Evolutionary conservation across 768 basidiomycete species (phyloP), one percentile per base, ranked within the genome.

Genomic region (Panus rudis): DNA sequence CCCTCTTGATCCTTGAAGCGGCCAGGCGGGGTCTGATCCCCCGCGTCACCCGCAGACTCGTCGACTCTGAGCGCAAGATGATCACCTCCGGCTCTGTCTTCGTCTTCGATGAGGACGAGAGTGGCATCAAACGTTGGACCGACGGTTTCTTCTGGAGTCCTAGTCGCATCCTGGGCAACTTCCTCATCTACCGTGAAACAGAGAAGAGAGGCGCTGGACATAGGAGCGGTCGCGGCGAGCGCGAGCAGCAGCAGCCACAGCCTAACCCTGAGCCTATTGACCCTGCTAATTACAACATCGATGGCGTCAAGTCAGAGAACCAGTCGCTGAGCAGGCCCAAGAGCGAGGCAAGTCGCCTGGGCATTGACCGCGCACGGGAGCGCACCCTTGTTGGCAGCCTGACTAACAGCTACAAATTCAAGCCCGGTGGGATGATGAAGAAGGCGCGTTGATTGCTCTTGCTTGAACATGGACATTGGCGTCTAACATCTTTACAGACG

Each of bases 141-240:
- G 93, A 98, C 65, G 92, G 92, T n/a, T 83, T 88, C 60, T 85
- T 86, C 60, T 96, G 93, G 93, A 88, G 84, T 52, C 93, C 93
- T 0, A 86, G 83, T 51, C 73, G 93, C 45, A 96, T 96, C 24
- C 68, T 96, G 46, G 90, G 90, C 54, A 97, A 97, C 63, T 98
- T 96, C 59, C 70, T 98, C 55, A 80, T 94, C 49, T 97, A 97
- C 65, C 84, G 92, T 50, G 90, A 96, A 66, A 91, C 89, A 5
- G 90, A 92, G 62, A 91, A 90, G 64, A 70, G 81, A 40, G 81
- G 81, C 16, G 71, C 76, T 13, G 76, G 79, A 13, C 80, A 81
- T 60, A 68, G 79, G 42, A 73, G 70, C 40, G 64, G 65, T 4
- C 72, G 77, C 46, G 49, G 63, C 3, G 72, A 74, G 24, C 50